Evolutionary conservation across 2,329 filamentous ascomycete species (phyloP), one percentile per base, ranked within the genome.

Genomic region (Fusarium virguliforme): DNA sequence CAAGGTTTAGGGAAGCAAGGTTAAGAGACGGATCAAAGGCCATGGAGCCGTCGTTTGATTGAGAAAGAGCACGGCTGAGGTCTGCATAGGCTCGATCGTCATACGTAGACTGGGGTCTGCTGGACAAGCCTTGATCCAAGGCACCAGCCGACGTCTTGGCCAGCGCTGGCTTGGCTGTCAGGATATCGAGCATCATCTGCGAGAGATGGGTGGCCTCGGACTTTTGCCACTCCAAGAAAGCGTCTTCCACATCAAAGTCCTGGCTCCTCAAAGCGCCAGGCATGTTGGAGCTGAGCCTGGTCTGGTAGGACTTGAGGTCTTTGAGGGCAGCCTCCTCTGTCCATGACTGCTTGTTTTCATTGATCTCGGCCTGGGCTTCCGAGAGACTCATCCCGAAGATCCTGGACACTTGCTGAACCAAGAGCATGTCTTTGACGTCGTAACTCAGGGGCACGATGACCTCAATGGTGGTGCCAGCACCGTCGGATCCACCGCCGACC

Each of bases 361-460:
- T 92, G 77, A 99, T 93, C 76, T 98, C 95, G 46, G 89, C 88
- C 82, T 99, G 96, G 6, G 95, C 91, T 73, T 96, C 91, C 2
- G 91, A 90, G 72, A 92, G 90, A 46, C 90, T 90, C 65, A 95
- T 86, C 48, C 92, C 92, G 81, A 98, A 99, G 70, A 98, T 93
- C 75, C 88, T 91, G 56, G 92, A 93, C 28, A 99, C 95, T 37
- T 92, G 89, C 79, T 96, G 92, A 30, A 97, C 96, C 82, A 98
- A 88, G 38, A 91, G 91, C 96, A 99, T 99, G 79, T 99, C 96
- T 81, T 96, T 97, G 78, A 98, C 92, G 80, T 98, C 94, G 80
- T 97, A 94, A 77, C 90, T 96, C 64, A 97, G 84, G 10, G 95
- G 94, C 3, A 94, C 89, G 62, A 93, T 87, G 24, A 95, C 92